A percentile compares a stretch with the other conserved stretches of the same genome.
Evolutionary conservation across 352 stramenopile species (phyloP).

Genomic region (Globisporangium lucens): DNA sequence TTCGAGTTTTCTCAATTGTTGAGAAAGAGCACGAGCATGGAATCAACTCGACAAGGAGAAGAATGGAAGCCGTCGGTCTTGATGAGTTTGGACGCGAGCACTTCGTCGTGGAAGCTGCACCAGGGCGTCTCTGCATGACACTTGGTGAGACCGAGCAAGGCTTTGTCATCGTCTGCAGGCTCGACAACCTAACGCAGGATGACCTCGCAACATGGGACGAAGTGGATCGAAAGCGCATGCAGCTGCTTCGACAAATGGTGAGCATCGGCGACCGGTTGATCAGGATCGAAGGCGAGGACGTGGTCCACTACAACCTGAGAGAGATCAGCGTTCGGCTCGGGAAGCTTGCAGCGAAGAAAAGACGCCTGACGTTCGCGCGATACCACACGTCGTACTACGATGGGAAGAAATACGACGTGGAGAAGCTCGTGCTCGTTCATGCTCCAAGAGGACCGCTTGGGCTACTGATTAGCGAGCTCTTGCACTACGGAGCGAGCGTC

Average conservation of each 20-base stretch:
- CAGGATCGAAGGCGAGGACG: constrained; percentile 42
- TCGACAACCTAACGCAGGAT: constrained; percentile 24
- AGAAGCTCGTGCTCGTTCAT: constrained; percentile 45
- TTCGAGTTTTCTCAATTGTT: constrained; percentile 14
- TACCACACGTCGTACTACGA: constrained; percentile 33
- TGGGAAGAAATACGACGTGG: constrained; percentile 39
- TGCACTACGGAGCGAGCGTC: constrained; percentile 45
- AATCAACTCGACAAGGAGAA: background rate
- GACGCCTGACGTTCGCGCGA: constrained; percentile 46
- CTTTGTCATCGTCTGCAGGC: constrained; percentile 41
- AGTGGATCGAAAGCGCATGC: constrained; percentile 30
- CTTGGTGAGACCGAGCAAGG: constrained; percentile 44
- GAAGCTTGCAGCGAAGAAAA: constrained; percentile 36
- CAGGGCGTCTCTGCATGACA: constrained; percentile 50
- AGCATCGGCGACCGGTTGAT: constrained; percentile 48
- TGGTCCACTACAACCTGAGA: constrained; percentile 35
- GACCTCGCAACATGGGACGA: constrained; percentile 31
- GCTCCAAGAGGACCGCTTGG: constrained; percentile 46
- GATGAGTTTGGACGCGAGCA: constrained; percentile 50
- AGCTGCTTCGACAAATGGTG: constrained; percentile 31
- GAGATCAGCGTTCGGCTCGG: constrained; percentile 45
- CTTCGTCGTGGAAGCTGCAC: constrained; percentile 42
- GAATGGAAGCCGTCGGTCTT: constrained; percentile 27
- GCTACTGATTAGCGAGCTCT: constrained; percentile 38
- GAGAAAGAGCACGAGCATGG: background rate